Base-by-base conservation (phyloP, 164 flowering plant genomes). In the Cinnamomum chago region DNA sequence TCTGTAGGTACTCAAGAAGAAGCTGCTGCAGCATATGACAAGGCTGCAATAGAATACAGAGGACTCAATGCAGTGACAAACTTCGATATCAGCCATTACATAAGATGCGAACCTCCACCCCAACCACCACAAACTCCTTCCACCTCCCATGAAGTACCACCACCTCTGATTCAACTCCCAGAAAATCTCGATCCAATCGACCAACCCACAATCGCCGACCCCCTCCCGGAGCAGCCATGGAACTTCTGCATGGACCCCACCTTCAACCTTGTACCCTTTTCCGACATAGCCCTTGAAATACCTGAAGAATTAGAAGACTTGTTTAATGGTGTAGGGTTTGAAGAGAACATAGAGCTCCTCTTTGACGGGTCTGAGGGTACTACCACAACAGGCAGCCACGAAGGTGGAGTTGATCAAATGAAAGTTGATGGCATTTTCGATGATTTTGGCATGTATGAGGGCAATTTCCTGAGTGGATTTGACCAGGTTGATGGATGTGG, bases 21-120 rank as follows among this genome's bases (percentile, higher is more conserved):
- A 77, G 85, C 83, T 3, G 85, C 84, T 0, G 71, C 67, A 25
- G 85, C 85, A 5, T 83, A 83, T 24, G 85, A 80, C 74, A n/a
- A 71, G 23, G 85, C 83, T 2, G 85, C 85, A 0, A 76, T 83
- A 50, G 75, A 78, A 66, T 81, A 80, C 77, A 78, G 83, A 72
- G 85, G 85, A 3, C 11, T 60, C 28, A 76, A 78, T 72, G 85
- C 85, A 2, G 83, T 83, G 50, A 83, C 85, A 25, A 83, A 83
- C 70, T 82, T 82, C 22, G 85, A 79, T 13, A 72, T 79, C 5
- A 79, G 80, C 70, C 64, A 58, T 35, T 81, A 81, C 60, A n/a
- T 65, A 18, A 70, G 72, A 72, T 18, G 28, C 51, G n/a, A 55
- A 55, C 71, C 71, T 2, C 50, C 33, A 24, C 51, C 17, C 5